Base-by-base conservation (phyloP, 2,329 filamentous ascomycete species). In the Dothistroma pini region DNA sequence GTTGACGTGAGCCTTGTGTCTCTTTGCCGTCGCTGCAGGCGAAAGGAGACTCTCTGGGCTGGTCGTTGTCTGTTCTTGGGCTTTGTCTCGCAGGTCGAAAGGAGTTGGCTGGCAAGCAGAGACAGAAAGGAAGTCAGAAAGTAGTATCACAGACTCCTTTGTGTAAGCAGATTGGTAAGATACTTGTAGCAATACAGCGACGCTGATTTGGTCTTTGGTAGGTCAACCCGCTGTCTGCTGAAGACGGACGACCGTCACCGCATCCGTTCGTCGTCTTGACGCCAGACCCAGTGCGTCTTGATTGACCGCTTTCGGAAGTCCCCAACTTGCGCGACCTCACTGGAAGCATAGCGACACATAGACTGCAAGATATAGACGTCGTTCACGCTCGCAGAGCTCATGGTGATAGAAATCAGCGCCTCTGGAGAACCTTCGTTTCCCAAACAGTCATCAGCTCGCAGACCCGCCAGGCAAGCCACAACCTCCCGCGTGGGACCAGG, bases 131-230 rank as follows among this genome's bases (percentile, higher is more conserved):
- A 66, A 62, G 63, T 63, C 61, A 60, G 66, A 63, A 62, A 68
- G 63, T 62, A 66, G 67, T 71, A 66, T 66, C 66, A 71, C 70
- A 68, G 68, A 69, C 68, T 71, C 63, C 71, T 73, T 73, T 73
- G 71, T 73, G 70, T 59, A 60, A 68, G 67, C 52, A 65, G 64
- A 63, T 60, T 58, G 62, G 44, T 63, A 67, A 61, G 63, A 65
- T 73, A 71, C 69, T 72, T 72, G 70, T 72, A 72, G 68, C 68
- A 68, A 65, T 47, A 56, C 61, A 51, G 50, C 48, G 21, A 51
- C 54, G 63, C 60, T 64, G 63, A 66, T 64, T n/a, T 60, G 66
- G 56, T 59, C 49, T 34, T 22, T 47, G 22, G 53, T 19, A 56
- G 50, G 51, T 41, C 51, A 48, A 47, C 51, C 47, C 60, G 59